Evolutionary conservation across 495 filamentous ascomycete genomes (phyloP), one percentile per base, ranked within the genome.

Genomic region (Hypoxylon crocopeplum): DNA sequence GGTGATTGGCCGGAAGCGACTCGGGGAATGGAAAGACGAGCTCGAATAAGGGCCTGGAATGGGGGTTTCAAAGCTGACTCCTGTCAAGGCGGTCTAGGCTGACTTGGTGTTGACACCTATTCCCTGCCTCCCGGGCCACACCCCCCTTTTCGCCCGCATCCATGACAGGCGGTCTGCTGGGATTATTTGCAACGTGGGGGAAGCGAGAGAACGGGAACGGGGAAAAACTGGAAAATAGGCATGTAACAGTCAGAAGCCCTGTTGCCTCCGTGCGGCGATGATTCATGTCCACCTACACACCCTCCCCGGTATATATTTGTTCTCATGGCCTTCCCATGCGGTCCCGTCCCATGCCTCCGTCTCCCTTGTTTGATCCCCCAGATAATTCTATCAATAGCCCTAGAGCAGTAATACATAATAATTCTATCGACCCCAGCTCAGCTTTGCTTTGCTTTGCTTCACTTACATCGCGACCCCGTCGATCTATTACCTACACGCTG

Each of bases 151-250:
- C 44, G 48, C 49, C 44, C 57, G 64, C 65, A 64, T 54, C 56
- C 64, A 64, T 68, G 65, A 70, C 68, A 70, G 61, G 68, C 68
- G 68, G 68, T 70, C 68, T 66, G 65, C 54, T 63, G 44, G 68
- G 68, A 64, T 58, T 46, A 48, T 59, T 61, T 70, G 60, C 66
- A 63, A 68, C 64, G 67, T 66, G 63, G 67, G 63, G 67, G 64
- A 59, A 39, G 36, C 38, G 56, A 42, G 52, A 40, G 48, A 49
- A 24, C 21, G 49, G 56, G 56, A 20, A 38, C n/a, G 7, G n/a
- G 13, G n/a, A 19, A 6, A 59, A 63, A 61, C 57, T 65, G 64
- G 64, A 58, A 69, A 58, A 61, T 62, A 59, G 40, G 46, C 44
- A 59, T 66, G 66, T 66, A 59, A 64, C 58, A 66, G 42, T 41